Evolutionary conservation across 768 basidiomycete genomes (phyloP).

Genomic region (Rhodosporidiobolus odoratus): DNA sequence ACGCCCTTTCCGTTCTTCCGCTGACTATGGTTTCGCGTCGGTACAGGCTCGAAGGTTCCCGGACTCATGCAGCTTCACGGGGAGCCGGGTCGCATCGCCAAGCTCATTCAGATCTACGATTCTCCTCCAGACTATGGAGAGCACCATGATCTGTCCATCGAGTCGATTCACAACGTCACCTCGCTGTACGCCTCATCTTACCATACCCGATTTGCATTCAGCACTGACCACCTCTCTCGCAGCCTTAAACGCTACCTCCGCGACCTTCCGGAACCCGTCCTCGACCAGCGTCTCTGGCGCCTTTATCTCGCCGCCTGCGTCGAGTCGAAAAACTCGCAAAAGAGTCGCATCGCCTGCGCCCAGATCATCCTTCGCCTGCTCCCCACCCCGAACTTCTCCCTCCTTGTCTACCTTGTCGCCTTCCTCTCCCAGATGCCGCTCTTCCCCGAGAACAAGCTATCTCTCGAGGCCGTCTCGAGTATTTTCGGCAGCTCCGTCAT

Average conservation of each 20-base stretch:
- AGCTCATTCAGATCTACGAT: conserved; percentile 50
- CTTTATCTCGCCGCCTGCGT: conserved; percentile 53
- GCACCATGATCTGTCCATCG: conserved; percentile 40
- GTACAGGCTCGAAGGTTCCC: conserved; percentile 51
- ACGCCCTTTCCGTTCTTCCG: not conserved
- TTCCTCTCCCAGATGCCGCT: conserved; percentile 57
- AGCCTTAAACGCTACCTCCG: conserved; percentile 52
- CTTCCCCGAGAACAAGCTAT: conserved; percentile 54
- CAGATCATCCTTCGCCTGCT: conserved; percentile 56
- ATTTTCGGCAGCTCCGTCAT: conserved; percentile 53
- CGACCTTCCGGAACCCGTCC: conserved; percentile 52
- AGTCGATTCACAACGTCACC: conserved; percentile 51
- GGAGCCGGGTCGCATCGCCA: conserved; percentile 49
- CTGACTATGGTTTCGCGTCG: too few species aligned
- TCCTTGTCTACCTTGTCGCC: conserved; percentile 52
- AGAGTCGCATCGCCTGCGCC: conserved; percentile 49
- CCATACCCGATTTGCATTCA: too few species aligned
- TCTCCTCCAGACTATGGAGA: conserved; percentile 43
- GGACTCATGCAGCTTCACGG: conserved; percentile 52
- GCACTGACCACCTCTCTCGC: not conserved
- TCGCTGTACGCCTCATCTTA: conserved; percentile 44
- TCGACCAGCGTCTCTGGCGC: conserved; percentile 50
- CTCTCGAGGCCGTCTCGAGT: conserved; percentile 51
- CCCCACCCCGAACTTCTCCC: conserved; percentile 49
- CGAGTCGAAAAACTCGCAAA: conserved; percentile 45